Percentiles rank a stretch among this genome's conserved stretches.
Conservation (phyloP, 2,329 filamentous ascomycete species). For the Simplicillium aogashimaense region DNA sequence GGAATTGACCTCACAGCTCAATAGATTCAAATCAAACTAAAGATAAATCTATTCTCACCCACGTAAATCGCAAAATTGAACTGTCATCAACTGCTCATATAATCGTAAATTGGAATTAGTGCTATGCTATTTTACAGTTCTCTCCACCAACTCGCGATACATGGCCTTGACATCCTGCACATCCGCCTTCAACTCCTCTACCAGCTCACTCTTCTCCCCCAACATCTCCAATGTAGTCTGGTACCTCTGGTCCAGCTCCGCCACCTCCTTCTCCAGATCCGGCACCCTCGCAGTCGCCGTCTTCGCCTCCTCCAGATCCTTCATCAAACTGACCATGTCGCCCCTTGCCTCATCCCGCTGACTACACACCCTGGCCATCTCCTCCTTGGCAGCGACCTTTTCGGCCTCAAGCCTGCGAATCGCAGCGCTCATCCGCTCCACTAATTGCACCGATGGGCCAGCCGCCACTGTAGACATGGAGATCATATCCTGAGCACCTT, state of each 20-base stretch:
- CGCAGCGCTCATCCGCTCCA: constrained; percentile 90
- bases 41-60: too few relatives aligned
- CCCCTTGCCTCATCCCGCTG: constrained; percentile 88
- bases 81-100: neutral
- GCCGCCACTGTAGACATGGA: constrained; percentile 84
- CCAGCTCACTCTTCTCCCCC: constrained; percentile 92
- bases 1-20: constrained; percentile 52
- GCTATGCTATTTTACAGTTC: constrained; percentile 50
- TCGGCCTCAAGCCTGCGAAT: constrained; percentile 87
- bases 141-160: constrained; percentile 86
- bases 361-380: constrained; percentile 66
- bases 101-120: neutral
- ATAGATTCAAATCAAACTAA: constrained; percentile 14
- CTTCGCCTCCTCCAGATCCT: constrained; percentile 66
- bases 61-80: neutral
- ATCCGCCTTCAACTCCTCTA: constrained; percentile 83
- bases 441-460: constrained; percentile 86
- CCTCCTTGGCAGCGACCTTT: constrained; percentile 80
- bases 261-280: constrained; percentile 58
- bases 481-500: constrained; percentile 72
- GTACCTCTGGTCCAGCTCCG: constrained; percentile 65
- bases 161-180: constrained; percentile 91
- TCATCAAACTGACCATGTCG: constrained; percentile 85
- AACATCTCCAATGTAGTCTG: constrained; percentile 89
- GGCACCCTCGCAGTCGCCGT: constrained; percentile 48